Conservation (phyloP, 164 flowering plant species). For the Aristolochia contorta region DNA sequence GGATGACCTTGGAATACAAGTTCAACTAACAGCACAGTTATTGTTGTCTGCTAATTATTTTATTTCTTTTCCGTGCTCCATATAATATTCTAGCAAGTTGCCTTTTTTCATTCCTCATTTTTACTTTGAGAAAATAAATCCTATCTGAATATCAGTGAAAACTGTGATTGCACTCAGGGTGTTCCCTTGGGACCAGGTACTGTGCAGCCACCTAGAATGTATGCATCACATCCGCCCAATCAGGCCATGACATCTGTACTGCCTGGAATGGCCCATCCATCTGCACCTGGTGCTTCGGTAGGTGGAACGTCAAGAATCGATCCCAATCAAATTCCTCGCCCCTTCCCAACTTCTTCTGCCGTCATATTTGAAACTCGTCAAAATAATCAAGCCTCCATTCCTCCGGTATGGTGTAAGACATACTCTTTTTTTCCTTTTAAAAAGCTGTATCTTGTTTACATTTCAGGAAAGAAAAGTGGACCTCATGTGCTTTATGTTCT, state of each 20-base stretch:
- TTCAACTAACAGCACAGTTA: too few relatives aligned
- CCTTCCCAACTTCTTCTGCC: slow-evolving; percentile 50
- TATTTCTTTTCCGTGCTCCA: too few relatives aligned
- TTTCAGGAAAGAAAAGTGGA: too few relatives aligned
- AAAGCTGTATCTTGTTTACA: too few relatives aligned
- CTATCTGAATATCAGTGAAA: not conserved
- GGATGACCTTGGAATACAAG: too few relatives aligned
- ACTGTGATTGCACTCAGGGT: slow-evolving; percentile 15
- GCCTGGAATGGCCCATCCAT: slow-evolving; percentile 49
- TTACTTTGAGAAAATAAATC: too few relatives aligned
- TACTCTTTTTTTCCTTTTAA: too few relatives aligned
- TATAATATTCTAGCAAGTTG: too few relatives aligned
- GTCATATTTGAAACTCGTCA: slow-evolving; percentile 73
- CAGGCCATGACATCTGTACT: slow-evolving; percentile 52
- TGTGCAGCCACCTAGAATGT: slow-evolving; percentile 55
- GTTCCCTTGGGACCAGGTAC: slow-evolving; percentile 45
- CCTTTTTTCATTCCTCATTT: too few relatives aligned
- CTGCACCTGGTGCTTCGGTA: slow-evolving; percentile 36
- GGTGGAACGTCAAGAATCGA: slow-evolving; percentile 76
- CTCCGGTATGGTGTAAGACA: slow-evolving; percentile 50
- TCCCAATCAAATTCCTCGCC: slow-evolving; percentile 92
- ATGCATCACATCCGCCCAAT: slow-evolving; percentile 49
- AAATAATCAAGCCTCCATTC: slow-evolving; percentile 68
- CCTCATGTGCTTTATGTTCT: too few relatives aligned
- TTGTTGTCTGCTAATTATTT: too few relatives aligned